Conservation (phyloP, 2,329 filamentous ascomycete genomes). For the Aspergillus aculeatus region DNA sequence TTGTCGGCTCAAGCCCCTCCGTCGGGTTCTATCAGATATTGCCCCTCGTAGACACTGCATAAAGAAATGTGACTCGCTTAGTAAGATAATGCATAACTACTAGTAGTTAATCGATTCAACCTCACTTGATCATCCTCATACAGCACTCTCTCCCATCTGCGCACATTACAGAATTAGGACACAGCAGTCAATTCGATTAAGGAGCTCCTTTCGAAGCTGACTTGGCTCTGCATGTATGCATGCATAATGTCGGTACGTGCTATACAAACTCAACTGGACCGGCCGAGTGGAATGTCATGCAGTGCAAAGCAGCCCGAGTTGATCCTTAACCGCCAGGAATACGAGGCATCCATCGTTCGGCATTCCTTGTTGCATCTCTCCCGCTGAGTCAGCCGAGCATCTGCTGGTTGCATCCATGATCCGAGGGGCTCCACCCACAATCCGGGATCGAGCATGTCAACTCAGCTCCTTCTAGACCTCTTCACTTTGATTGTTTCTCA, state of each 20-base stretch:
- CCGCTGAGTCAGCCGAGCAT: constrained; percentile 2
- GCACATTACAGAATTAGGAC: too few species aligned
- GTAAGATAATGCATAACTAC: background rate
- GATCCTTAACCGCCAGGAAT: background rate
- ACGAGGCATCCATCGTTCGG: background rate
- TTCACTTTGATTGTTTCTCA: background rate
- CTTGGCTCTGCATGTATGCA: background rate
- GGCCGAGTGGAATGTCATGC: background rate
- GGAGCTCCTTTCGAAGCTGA: background rate
- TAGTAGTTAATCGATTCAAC: too few species aligned
- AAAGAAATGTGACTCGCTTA: background rate
- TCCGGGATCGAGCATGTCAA: background rate
- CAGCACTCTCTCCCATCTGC: background rate
- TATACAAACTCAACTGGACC: background rate
- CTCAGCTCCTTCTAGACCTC: background rate
- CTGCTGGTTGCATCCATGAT: too few species aligned
- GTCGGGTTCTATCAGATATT: background rate
- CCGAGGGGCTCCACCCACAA: background rate
- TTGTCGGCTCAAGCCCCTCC: too few species aligned
- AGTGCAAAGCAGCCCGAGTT: background rate
- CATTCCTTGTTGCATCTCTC: background rate
- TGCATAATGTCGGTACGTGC: constrained; percentile 5
- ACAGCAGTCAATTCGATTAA: background rate
- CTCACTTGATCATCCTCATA: background rate
- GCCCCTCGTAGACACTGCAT: background rate